Conservation (phyloP, 2,329 filamentous ascomycete genomes). For the Rhexocercosporidium sp. region DNA sequence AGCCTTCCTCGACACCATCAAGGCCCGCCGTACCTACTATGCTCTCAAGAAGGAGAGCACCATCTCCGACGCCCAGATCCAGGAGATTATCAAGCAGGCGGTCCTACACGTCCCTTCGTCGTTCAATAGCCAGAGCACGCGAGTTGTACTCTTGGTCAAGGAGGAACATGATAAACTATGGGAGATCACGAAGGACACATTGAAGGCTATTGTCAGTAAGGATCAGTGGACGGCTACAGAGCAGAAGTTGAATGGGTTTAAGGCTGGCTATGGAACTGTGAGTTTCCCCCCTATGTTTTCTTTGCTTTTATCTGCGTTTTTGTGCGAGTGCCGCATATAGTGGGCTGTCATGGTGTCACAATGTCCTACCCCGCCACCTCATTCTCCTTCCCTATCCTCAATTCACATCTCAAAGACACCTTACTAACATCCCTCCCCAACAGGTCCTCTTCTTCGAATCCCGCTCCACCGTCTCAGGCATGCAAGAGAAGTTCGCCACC, state of each 20-base stretch:
- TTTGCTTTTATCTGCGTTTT: neutral
- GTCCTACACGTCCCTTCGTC: slow-evolving; percentile 75
- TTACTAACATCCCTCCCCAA: neutral
- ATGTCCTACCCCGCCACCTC: neutral
- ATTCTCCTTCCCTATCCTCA: neutral
- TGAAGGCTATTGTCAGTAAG: slow-evolving; percentile 71
- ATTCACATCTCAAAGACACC: neutral
- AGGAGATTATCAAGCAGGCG: slow-evolving; percentile 67
- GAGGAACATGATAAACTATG: slow-evolving; percentile 88
- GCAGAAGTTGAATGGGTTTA: slow-evolving; percentile 57
- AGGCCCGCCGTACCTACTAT: slow-evolving; percentile 73
- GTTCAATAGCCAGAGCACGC: slow-evolving; percentile 89
- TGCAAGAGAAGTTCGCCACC: slow-evolving; percentile 71
- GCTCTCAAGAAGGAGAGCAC: slow-evolving; percentile 67
- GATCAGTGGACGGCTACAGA: slow-evolving; percentile 34
- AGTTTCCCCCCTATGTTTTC: slow-evolving; percentile 41
- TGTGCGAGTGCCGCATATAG: too few species aligned
- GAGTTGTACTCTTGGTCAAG: slow-evolving; percentile 78
- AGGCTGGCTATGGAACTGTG: slow-evolving; percentile 77
- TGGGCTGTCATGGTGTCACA: neutral
- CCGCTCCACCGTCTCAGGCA: slow-evolving; percentile 65
- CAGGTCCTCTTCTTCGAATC: slow-evolving; percentile 88
- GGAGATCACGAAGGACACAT: slow-evolving; percentile 70
- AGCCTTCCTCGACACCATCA: slow-evolving; percentile 63
- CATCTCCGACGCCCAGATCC: slow-evolving; percentile 62